Conservation (phyloP, 768 basidiomycete species). For the Rhodotorula babjevae region DNA sequence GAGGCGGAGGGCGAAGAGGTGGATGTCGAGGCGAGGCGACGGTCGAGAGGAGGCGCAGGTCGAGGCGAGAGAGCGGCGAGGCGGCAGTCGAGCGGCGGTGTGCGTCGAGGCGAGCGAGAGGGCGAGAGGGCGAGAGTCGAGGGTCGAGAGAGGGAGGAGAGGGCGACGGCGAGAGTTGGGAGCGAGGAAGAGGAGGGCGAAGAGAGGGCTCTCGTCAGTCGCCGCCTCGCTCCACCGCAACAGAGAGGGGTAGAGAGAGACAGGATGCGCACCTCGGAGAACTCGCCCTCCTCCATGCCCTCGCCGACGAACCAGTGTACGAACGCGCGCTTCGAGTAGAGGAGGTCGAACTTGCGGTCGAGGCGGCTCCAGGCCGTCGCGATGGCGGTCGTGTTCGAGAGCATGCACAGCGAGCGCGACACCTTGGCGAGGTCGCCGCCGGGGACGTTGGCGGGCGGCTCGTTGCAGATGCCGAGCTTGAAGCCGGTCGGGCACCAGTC, state of each 20-base stretch:
- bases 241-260: too few species aligned
- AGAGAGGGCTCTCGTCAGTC: too few species aligned
- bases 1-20: too few species aligned
- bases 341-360: conserved; percentile 96
- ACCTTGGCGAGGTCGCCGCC: conserved; percentile 93
- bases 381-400: conserved; percentile 91
- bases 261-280: conserved; percentile 70
- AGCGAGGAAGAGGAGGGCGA: too few species aligned
- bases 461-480: conserved; percentile 98
- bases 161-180: too few species aligned
- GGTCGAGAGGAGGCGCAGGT: too few species aligned
- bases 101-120: too few species aligned
- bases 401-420: conserved; percentile 91
- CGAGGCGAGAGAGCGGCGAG: background rate
- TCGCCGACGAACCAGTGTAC: conserved; percentile 66
- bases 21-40: background rate
- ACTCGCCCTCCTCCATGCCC: conserved; percentile 89
- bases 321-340: conserved; percentile 54
- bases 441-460: conserved; percentile 84
- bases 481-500: conserved; percentile 98
- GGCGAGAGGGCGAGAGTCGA: too few species aligned
- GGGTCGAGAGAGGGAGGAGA: too few species aligned
- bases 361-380: conserved; percentile 90
- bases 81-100: background rate
- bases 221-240: too few species aligned